phyloP scores from a whole-genome alignment of 192 early-diverging fungal genomes.

The Paraglomus occultum region DNA sequence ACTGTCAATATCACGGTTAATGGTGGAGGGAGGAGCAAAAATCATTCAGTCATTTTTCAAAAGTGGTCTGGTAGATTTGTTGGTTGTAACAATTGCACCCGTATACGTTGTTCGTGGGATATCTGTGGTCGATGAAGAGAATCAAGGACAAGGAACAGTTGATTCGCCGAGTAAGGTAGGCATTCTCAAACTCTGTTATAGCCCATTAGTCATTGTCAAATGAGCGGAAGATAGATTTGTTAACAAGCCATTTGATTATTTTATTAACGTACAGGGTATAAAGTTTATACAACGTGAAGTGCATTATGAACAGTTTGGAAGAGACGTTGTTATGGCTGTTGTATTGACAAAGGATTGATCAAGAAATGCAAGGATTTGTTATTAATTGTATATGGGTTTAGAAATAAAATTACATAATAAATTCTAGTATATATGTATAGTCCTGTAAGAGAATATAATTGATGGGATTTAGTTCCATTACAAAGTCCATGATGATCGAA shows the following conservation, averaged over 20 bases:
- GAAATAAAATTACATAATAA: too few relatives aligned
- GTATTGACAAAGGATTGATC: too few relatives aligned
- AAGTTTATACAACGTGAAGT: conserved; percentile 27
- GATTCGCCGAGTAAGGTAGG: background rate
- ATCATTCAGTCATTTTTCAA: conserved; percentile 68
- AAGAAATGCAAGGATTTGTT: too few relatives aligned
- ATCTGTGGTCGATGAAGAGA: conserved; percentile 38
- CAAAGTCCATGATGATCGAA: too few relatives aligned
- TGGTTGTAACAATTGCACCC: conserved; percentile 75
- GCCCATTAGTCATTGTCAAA: background rate
- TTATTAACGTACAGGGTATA: background rate
- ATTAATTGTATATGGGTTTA: too few relatives aligned
- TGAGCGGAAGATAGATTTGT: background rate
- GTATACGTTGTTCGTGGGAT: conserved; percentile 65
- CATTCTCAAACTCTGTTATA: too few relatives aligned
- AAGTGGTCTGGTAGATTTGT: conserved; percentile 40
- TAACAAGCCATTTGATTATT: background rate
- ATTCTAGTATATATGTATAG: too few relatives aligned
- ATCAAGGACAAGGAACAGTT: background rate
- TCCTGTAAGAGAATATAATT: too few relatives aligned
- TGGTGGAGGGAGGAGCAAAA: conserved; percentile 88
- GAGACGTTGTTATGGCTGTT: conserved; percentile 51
- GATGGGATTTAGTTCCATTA: too few relatives aligned
- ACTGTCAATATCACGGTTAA: conserved; percentile 53
- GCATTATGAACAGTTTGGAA: conserved; percentile 49